Percentiles rank a stretch among this genome's conserved stretches.
These are phyloP conservation scores for Bullera alba DNA, from an alignment of 768 basidiomycete genomes.

Conservation along the genomic window DNA sequence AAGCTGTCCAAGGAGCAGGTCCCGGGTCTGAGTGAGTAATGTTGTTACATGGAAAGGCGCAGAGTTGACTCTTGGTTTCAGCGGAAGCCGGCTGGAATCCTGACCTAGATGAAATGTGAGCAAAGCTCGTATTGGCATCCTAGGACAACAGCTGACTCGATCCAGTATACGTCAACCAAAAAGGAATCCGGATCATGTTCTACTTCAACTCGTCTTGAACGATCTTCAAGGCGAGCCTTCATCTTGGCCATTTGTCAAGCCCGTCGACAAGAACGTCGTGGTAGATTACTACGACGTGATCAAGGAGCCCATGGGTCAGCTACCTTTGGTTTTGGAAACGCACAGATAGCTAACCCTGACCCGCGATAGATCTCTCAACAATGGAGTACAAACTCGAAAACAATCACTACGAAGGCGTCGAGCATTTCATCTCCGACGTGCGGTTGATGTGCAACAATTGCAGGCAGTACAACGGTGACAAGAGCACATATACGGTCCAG, in stretches of 20 bases:
- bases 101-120: conserved; percentile 67
- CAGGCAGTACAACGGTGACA: conserved; percentile 73
- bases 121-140: conserved; percentile 8
- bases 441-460: conserved; percentile 86
- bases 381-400: conserved; percentile 85
- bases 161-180: conserved; percentile 48
- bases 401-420: conserved; percentile 71
- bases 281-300: conserved; percentile 85
- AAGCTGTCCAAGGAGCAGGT: conserved; percentile 65
- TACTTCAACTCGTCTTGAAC: conserved; percentile 70
- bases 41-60: not conserved
- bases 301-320: conserved; percentile 83
- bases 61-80: conserved; percentile 39
- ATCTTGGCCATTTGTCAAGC: conserved; percentile 79
- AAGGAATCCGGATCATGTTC: conserved; percentile 54
- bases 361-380: conserved; percentile 69
- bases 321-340: not conserved
- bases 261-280: conserved; percentile 73
- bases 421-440: conserved; percentile 69
- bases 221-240: conserved; percentile 70
- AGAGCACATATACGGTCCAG: conserved; percentile 65
- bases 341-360: not conserved
- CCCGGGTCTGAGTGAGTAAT: conserved; percentile 72
- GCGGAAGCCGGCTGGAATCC: conserved; percentile 91
- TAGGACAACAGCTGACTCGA: not conserved